A percentile compares a stretch with the other conserved stretches of the same genome.
Conservation (phyloP, 352 stramenopile genomes). For the Globisporangium cylindrosporum region DNA sequence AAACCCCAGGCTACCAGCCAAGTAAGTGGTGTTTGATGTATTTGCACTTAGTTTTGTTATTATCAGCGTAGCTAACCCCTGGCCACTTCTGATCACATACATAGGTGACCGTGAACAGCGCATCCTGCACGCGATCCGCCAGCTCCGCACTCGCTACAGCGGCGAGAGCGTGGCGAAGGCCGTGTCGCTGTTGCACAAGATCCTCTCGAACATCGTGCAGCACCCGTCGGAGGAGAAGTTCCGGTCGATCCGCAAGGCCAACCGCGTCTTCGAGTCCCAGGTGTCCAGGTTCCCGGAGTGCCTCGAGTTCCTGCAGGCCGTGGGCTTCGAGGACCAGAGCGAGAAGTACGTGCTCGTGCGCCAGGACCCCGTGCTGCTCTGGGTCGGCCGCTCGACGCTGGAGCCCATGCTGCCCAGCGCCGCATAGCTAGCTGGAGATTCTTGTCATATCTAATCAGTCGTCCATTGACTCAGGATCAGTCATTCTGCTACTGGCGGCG, state of each 20-base stretch:
- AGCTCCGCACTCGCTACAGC: conserved; percentile 34
- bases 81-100: too few species aligned
- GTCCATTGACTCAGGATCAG: neutral
- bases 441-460: neutral
- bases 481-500: neutral
- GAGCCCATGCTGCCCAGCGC: conserved; percentile 39
- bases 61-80: neutral
- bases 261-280: conserved; percentile 50
- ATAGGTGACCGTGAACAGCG: conserved; percentile 58
- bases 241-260: conserved; percentile 63
- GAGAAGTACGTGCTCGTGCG: conserved; percentile 54
- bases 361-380: conserved; percentile 66
- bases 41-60: neutral
- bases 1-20: conserved; percentile 10
- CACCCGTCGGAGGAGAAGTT: conserved; percentile 57
- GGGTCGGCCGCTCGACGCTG: conserved; percentile 58
- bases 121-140: conserved; percentile 39
- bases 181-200: conserved; percentile 51
- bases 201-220: conserved; percentile 75
- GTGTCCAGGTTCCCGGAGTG: conserved; percentile 50
- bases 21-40: conserved; percentile 11
- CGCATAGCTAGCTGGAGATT: conserved; percentile 11
- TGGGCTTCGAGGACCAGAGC: conserved; percentile 65
- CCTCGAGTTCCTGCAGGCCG: conserved; percentile 58
- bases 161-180: conserved; percentile 32